Percentiles rank a stretch among this genome's conserved stretches.
These are phyloP conservation scores for Meyerozyma sp. DNA, from an alignment of 1,139 yeast species.

Conservation along the genomic window DNA sequence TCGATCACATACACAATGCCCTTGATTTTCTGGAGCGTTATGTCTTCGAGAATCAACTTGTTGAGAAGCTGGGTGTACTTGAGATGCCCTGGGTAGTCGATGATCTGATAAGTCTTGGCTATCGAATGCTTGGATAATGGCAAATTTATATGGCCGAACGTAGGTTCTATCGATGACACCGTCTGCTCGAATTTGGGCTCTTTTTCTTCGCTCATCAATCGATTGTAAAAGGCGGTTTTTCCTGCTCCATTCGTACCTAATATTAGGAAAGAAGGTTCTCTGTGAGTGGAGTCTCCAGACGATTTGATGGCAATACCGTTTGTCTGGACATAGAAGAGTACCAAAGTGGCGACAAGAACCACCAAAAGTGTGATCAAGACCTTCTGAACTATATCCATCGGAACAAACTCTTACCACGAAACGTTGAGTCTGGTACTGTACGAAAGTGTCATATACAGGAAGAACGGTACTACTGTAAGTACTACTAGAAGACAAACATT, in stretches of 20 bases:
- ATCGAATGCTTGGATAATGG: slow-evolving; percentile 33
- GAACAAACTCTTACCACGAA: background rate
- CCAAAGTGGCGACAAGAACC: slow-evolving; percentile 15
- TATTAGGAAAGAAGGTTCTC: slow-evolving; percentile 57
- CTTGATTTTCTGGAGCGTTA: slow-evolving; percentile 40
- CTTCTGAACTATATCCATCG: slow-evolving; percentile 18
- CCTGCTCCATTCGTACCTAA: slow-evolving; percentile 74
- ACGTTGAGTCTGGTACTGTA: background rate
- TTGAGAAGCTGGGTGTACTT: slow-evolving; percentile 55
- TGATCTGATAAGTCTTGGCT: slow-evolving; percentile 38
- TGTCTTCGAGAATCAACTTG: slow-evolving; percentile 38
- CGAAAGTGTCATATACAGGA: background rate
- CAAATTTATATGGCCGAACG: slow-evolving; percentile 21
- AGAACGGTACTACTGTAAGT: too few species aligned
- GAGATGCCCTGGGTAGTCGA: slow-evolving; percentile 84
- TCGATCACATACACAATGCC: slow-evolving; percentile 74
- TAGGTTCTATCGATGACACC: slow-evolving; percentile 41
- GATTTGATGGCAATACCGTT: slow-evolving; percentile 9
- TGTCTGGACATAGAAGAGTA: slow-evolving; percentile 11
- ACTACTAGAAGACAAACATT: too few species aligned
- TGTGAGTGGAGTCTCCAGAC: slow-evolving; percentile 12
- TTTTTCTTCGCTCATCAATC: slow-evolving; percentile 14
- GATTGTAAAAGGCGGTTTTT: slow-evolving; percentile 61
- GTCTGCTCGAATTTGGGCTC: slow-evolving; percentile 19
- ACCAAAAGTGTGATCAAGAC: slow-evolving; percentile 12